A percentile compares a stretch with the other conserved stretches of the same genome.
phyloP scores from a whole-genome alignment of 163 green algal genomes.

The Chloroidium sp. region DNA sequence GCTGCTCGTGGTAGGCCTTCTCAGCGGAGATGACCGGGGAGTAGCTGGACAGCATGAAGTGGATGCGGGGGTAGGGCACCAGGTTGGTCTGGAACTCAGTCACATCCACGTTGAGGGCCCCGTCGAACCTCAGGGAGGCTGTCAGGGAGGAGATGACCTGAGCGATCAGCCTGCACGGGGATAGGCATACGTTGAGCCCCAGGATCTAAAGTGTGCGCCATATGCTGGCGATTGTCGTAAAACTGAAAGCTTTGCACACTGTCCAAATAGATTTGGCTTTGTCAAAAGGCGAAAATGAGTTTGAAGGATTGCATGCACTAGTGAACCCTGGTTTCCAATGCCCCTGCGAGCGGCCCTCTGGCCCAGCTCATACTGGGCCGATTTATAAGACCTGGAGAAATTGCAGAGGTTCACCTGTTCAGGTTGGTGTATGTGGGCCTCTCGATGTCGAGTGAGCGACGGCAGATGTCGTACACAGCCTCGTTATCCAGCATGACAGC shows the following conservation, averaged over 20 bases:
- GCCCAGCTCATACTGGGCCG: too few relatives aligned
- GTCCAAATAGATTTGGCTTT: too few relatives aligned
- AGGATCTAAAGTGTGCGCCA: too few relatives aligned
- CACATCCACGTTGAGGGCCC: constrained; percentile 97
- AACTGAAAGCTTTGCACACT: too few relatives aligned
- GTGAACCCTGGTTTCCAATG: too few relatives aligned
- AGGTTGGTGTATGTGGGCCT: constrained; percentile 99
- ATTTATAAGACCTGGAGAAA: neutral
- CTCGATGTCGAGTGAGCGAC: constrained; percentile 97
- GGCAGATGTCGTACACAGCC: constrained; percentile 98
- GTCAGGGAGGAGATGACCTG: constrained; percentile 98
- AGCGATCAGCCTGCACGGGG: neutral
- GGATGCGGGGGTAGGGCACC: constrained; percentile 98
- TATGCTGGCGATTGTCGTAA: too few relatives aligned
- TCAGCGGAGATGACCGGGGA: constrained; percentile 96
- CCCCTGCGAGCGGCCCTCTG: too few relatives aligned
- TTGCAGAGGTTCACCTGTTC: constrained; percentile 46
- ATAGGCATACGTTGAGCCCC: too few relatives aligned
- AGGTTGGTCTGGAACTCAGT: constrained; percentile 99
- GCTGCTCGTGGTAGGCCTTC: constrained; percentile 99
- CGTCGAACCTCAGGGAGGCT: constrained; percentile 95
- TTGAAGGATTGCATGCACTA: too few relatives aligned
- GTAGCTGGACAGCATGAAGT: constrained; percentile 99
- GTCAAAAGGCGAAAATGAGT: too few relatives aligned
- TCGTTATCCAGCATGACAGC: constrained; percentile 99